Base-by-base conservation (phyloP, 768 basidiomycete genomes). In the Mycena albidolilacea region DNA sequence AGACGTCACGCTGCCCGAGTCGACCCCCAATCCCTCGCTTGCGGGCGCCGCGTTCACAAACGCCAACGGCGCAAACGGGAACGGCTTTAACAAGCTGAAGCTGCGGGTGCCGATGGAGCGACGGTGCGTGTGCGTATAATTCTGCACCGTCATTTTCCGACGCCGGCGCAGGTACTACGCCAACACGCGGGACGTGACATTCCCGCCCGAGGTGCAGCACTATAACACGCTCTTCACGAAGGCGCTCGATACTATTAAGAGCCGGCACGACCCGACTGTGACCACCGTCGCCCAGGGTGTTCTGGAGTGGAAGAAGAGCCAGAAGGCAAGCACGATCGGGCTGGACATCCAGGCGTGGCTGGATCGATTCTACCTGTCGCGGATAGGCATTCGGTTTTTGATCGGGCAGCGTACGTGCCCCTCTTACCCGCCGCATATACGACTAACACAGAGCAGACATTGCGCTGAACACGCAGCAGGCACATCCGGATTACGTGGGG, bases 271-370 rank as follows among this genome's bases (percentile, higher is more conserved):
- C 79, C 97, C 97, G 0, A 99, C 98, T 0, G 98, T 99, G 9
- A 97, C 97, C 7, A 98, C 97, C 9, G 95, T 99, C 69, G 96
- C 95, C 0, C 97, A 97, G 82, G 97, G 97, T 60, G 94, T 99
- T 5, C 86, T 98, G 71, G 97, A 99, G 80, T 98, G 97, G 97
- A 98, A 99, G 80, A 88, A 91, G 43, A 87, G 85, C 70, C 90
- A 90, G 79, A 91, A 92, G 58, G 87, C 90, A 15, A 88, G 85
- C 43, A 87, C 90, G 61, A 95, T 96, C 61, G 94, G 94, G 17
- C 85, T 92, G 46, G 95, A 97, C 77, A 94, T 99, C 64, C 97
- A 98, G 81, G 91, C 92, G 35, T 99, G 97, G 95, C 84, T 99
- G 75, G 98, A 99, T 82, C 88, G 98, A 50, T 99, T 99, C 83